These are phyloP conservation scores for Penicillium macrosclerotiorum DNA, from an alignment of 495 filamentous ascomycete species.

Conservation along the genomic window DNA sequence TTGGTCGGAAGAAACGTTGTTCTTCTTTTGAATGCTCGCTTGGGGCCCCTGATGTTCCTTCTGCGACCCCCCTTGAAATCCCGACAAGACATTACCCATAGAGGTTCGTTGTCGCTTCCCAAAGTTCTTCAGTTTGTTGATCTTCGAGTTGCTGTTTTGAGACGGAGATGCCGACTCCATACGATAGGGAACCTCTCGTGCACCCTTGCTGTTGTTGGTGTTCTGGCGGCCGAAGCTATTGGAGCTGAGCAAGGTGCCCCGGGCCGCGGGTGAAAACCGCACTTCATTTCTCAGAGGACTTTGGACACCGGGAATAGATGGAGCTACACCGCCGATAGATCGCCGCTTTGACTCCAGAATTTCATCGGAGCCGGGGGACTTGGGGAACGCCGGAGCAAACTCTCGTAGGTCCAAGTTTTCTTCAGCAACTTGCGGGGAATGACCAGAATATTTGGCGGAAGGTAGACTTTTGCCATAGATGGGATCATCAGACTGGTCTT, in stretches of 20 bases:
- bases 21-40: conserved; percentile 3
- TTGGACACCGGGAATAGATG: conserved; percentile 20
- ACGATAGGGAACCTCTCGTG: conserved; percentile 22
- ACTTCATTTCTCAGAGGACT: conserved; percentile 31
- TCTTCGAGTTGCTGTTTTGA: conserved; percentile 19
- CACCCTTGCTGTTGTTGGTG: conserved; percentile 16
- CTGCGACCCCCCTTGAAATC: conserved; percentile 15
- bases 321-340: conserved; percentile 22
- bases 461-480: conserved; percentile 4
- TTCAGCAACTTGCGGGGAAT: conserved; percentile 7
- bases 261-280: conserved; percentile 21
- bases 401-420: not conserved
- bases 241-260: conserved; percentile 30
- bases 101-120: conserved; percentile 32
- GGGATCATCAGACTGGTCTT: not conserved
- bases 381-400: not conserved
- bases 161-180: conserved; percentile 4
- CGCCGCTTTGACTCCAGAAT: conserved; percentile 21
- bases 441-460: not conserved
- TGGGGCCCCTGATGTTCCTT: conserved; percentile 20
- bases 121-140: conserved; percentile 33
- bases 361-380: conserved; percentile 14
- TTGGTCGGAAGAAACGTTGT: not conserved
- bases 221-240: conserved; percentile 24
- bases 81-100: conserved; percentile 23